phyloP scores from a whole-genome alignment of 106 monocot species.

The Dendrobium chrysotoxum region DNA sequence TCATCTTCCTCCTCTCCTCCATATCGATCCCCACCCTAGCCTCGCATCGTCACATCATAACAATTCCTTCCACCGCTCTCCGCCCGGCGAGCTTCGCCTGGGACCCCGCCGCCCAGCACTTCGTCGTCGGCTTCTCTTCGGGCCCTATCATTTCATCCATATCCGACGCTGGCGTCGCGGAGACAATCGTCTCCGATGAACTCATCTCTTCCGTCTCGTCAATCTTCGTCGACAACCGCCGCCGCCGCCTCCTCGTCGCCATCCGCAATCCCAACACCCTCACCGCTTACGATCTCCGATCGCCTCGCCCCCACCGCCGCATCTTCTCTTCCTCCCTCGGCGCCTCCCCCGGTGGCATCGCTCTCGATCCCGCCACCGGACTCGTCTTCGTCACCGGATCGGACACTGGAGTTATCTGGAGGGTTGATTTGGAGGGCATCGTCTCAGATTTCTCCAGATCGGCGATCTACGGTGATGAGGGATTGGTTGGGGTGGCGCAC shows the following conservation, averaged over 20 bases:
- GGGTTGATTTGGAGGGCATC: slow-evolving; percentile 28
- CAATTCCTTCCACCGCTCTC: slow-evolving; percentile 14
- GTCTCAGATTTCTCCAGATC: slow-evolving; percentile 33
- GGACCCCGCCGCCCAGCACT: slow-evolving; percentile 68
- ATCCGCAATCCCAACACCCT: slow-evolving; percentile 14
- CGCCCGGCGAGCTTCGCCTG: slow-evolving; percentile 43
- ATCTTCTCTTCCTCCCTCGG: slow-evolving; percentile 42
- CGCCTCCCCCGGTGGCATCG: slow-evolving; percentile 18
- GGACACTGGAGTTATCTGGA: slow-evolving; percentile 26
- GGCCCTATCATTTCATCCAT: slow-evolving; percentile 33
- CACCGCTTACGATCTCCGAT: slow-evolving; percentile 46
- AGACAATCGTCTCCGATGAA: slow-evolving; percentile 30
- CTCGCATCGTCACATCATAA: slow-evolving; percentile 52
- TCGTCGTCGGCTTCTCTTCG: slow-evolving; percentile 50
- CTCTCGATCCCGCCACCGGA: slow-evolving; percentile 42
- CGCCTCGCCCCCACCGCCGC: slow-evolving; percentile 26
- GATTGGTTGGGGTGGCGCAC: slow-evolving; percentile 35
- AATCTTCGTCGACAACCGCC: slow-evolving; percentile 29
- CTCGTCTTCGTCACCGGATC: slow-evolving; percentile 34
- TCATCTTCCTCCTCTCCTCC: slow-evolving; percentile 22
- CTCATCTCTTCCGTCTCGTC: slow-evolving; percentile 17
- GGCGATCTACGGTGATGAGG: slow-evolving; percentile 14
- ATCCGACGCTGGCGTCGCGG: slow-evolving; percentile 74
- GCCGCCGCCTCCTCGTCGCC: slow-evolving; percentile 44
- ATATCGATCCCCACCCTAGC: slow-evolving; percentile 6